Conservation (phyloP, 2,329 filamentous ascomycete genomes). For the Fusarium chlamydosporum region DNA sequence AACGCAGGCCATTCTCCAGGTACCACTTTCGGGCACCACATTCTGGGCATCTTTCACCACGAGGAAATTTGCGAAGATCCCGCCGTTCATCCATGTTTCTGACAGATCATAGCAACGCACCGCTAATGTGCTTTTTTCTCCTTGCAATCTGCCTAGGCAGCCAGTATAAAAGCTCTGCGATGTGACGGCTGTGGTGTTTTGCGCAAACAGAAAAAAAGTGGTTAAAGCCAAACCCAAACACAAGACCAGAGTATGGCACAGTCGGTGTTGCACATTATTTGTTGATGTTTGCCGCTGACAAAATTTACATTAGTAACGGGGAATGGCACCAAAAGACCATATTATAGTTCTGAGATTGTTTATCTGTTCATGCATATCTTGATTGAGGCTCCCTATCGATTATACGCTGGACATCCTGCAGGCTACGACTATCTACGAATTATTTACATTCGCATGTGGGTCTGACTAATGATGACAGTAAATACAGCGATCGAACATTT, state of each 20-base stretch:
- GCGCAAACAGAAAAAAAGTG: conserved; percentile 29
- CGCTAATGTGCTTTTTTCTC: not conserved
- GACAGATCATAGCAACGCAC: conserved; percentile 12
- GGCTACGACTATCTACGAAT: not conserved
- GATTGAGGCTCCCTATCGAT: not conserved
- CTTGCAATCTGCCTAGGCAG: not conserved
- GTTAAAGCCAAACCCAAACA: conserved; percentile 15
- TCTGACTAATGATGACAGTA: no score
- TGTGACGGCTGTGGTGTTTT: conserved; percentile 7
- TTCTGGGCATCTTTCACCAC: conserved; percentile 68
- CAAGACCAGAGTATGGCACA: conserved; percentile 4
- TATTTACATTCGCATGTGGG: not conserved
- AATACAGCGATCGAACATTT: not conserved
- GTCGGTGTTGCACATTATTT: conserved; percentile 13
- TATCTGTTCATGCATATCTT: not conserved
- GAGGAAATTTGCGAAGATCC: conserved; percentile 66
- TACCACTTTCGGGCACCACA: conserved; percentile 82
- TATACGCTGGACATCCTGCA: not conserved
- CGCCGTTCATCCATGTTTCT: conserved; percentile 58
- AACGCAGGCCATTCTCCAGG: conserved; percentile 80
- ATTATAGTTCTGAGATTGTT: not conserved
- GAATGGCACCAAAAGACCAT: not conserved
- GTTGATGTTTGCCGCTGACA: conserved; percentile 6
- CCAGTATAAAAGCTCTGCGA: not conserved
- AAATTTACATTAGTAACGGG: not conserved